phyloP scores from a whole-genome alignment of 768 basidiomycete genomes.

The Boletus sensibilis region DNA sequence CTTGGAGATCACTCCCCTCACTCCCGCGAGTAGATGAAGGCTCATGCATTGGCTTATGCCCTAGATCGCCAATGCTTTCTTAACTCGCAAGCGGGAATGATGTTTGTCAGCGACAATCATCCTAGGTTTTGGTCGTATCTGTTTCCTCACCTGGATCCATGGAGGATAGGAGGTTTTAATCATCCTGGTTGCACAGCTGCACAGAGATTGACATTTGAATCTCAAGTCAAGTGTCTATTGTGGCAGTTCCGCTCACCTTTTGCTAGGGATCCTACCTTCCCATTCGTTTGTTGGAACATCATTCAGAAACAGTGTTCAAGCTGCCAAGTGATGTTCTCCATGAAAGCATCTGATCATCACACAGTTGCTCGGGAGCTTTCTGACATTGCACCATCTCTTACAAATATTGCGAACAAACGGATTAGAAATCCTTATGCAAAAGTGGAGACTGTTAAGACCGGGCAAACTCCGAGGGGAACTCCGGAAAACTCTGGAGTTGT shows the following conservation, averaged over 20 bases:
- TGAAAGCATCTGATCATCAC: too few species aligned
- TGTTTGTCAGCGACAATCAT: not conserved
- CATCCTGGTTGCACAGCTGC: not conserved
- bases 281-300: not conserved
- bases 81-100: not conserved
- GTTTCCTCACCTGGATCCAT: slow-evolving; percentile 7
- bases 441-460: too few species aligned
- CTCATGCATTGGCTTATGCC: not conserved
- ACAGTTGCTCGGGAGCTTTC: too few species aligned
- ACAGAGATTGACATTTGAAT: not conserved
- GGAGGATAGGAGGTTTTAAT: not conserved
- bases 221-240: not conserved
- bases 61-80: not conserved
- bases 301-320: not conserved
- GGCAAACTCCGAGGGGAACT: too few species aligned
- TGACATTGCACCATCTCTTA: too few species aligned
- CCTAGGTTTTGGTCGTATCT: not conserved
- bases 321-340: too few species aligned
- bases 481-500: too few species aligned
- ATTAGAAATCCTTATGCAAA: too few species aligned
- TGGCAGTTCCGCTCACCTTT: not conserved
- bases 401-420: too few species aligned
- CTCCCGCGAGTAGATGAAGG: not conserved
- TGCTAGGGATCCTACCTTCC: not conserved
- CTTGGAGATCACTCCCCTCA: not conserved